Evolutionary conservation across 305 asterid species (phyloP), one percentile per base, ranked within the genome.

Genomic region (Rubia balearica): DNA sequence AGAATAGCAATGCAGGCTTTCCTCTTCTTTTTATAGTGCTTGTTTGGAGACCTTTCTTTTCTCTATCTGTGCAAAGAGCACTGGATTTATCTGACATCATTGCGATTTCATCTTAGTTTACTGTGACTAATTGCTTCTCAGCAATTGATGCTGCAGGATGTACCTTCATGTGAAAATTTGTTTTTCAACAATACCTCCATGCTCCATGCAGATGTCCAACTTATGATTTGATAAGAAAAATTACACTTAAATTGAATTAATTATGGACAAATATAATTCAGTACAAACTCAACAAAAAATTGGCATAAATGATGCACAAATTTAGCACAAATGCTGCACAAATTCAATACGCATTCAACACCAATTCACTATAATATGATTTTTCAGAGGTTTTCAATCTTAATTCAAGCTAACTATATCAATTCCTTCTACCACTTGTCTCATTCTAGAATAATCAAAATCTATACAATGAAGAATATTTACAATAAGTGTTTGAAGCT

Each of bases 141-240:
- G 27, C 27, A 24, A 24, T 24, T 24, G 27, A 24, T 24, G 27
- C 27, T 24, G 27, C 27, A 24, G 27, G 1, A 24, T 24, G 27
- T 24, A 24, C 27, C 27, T 24, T 24, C 1, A 24, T 24, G 27
- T 24, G 27, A 1, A 24, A 24, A 24, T 60, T 21, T 69, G 69
- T 78, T 27, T 74, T 59, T 65, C 69, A n/a, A 76, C 53, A 78
- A 49, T 40, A 71, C 78, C 86, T 81, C 77, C 74, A 73, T 36
- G 65, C 60, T 27, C 33, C 71, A 72, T 53, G 61, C 42, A 10
- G 70, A 61, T 19, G 21, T 27, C 61, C 45, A 65, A 68, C 55
- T 8, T 53, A 17, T 10, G 8, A 16, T 7, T 68, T 21, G 48
- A 30, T 45, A 11, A 33, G 6, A 24, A 68, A 48, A 24, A 24